phyloP scores from a whole-genome alignment of 768 basidiomycete species.

The Austroboletus eburneus region DNA sequence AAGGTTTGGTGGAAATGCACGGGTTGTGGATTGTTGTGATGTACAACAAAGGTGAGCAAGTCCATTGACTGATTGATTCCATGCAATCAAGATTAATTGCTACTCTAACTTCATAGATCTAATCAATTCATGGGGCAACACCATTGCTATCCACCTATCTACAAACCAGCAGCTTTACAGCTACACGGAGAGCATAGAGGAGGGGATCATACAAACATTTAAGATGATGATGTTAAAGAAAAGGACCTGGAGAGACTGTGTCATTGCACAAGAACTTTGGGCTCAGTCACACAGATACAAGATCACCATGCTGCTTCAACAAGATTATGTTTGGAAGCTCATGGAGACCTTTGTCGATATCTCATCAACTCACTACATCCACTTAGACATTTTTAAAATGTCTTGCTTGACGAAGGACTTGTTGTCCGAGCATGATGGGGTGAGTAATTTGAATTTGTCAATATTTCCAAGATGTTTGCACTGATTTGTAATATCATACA shows the following conservation, averaged over 20 bases:
- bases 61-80: too few species aligned
- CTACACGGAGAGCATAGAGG: neutral
- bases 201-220: neutral
- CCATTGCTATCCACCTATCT: neutral
- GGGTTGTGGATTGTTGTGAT: neutral
- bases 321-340: neutral
- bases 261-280: neutral
- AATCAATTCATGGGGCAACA: neutral
- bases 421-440: neutral
- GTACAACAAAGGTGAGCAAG: neutral
- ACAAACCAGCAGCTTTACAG: neutral
- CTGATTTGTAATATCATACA: neutral
- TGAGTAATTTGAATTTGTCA: neutral
- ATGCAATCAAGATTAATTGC: too few species aligned
- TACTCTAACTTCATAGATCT: neutral
- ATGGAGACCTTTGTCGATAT: neutral
- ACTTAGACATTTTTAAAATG: neutral
- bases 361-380: neutral
- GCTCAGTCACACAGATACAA: neutral
- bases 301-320: neutral
- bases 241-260: neutral
- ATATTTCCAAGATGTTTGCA: too few species aligned
- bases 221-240: neutral
- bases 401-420: neutral
- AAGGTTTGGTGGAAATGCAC: neutral